phyloP scores from a whole-genome alignment of 2,329 filamentous ascomycete genomes.

The Grosmannia serpens region DNA sequence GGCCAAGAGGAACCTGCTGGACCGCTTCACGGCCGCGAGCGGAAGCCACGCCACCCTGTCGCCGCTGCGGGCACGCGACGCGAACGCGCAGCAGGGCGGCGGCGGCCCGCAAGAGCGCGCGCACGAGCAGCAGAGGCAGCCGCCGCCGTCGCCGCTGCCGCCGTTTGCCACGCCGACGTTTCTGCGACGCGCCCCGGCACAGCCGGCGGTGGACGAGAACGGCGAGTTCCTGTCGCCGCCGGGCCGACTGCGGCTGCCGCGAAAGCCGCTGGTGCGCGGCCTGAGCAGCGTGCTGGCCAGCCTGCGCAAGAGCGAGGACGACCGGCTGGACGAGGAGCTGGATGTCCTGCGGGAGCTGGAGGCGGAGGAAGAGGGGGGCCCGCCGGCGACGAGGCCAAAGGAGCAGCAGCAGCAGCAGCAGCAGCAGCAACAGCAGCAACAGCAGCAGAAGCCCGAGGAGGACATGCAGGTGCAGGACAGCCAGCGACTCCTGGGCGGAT shows the following conservation, averaged over 20 bases:
- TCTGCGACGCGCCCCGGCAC: constrained; percentile 37
- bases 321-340: constrained; percentile 59
- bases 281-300: constrained; percentile 64
- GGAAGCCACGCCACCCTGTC: constrained; percentile 39
- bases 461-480: constrained; percentile 9
- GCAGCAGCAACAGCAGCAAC: not conserved
- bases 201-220: constrained; percentile 46
- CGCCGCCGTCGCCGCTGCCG: constrained; percentile 31
- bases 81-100: constrained; percentile 15
- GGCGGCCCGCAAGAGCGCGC: not conserved
- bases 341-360: constrained; percentile 66
- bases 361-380: constrained; percentile 21
- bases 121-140: constrained; percentile 21
- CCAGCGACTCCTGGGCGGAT: constrained; percentile 40
- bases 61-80: constrained; percentile 41
- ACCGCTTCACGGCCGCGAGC: constrained; percentile 23
- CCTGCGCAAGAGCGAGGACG: constrained; percentile 58
- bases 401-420: not conserved
- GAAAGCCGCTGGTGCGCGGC: constrained; percentile 53
- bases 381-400: constrained; percentile 3
- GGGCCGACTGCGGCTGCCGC: constrained; percentile 39
- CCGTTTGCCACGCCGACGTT: constrained; percentile 63
- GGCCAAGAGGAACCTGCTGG: constrained; percentile 49
- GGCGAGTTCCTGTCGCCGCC: constrained; percentile 32
- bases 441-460: not conserved